Base-by-base conservation (phyloP, 2,329 filamentous ascomycete species). In the Phialemonium atrogriseum region DNA sequence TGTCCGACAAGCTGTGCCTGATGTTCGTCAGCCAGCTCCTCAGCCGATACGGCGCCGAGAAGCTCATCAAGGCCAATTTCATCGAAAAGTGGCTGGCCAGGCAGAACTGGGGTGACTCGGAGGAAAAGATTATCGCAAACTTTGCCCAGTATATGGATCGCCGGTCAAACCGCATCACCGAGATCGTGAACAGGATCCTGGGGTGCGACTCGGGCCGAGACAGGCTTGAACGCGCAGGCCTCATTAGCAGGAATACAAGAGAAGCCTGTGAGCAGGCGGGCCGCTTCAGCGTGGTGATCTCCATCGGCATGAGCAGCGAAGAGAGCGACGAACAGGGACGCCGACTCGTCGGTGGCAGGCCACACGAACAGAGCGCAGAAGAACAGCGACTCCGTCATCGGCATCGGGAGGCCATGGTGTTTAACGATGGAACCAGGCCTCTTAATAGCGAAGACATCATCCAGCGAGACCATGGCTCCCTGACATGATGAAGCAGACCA, bases 381-480 rank as follows among this genome's bases (percentile, higher is more conserved):
- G 84, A 89, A 52, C 78, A 84, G 47, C 73, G 80, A 32, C 64
- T 88, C 38, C 67, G 86, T 37, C 71, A 87, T 42, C 71, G 84
- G 30, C 73, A 89, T 49, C 71, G 87, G 43, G 86, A 94, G 60
- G 87, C 86, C 5, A 88, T 95, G 73, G 87, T 95, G 13, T 64
- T 94, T 35, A 89, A 87, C 47, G 86, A 94, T 48, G 84, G 84
- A n/a, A 84, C 75, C 14, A 70, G 80, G 19, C 81, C 84, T 2
- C 55, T 94, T 26, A 77, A 73, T 4, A 73, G 77, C 40, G 75
- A 76, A 26, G 84, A 94, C 50, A 93, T 94, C 21, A 84, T 88
- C 32, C 80, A 91, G 53, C 62, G 73, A 39, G 69, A 67, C 22
- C 60, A 67, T 27, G 59, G 60, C 27, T 62, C 33, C 12, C 37